phyloP scores from a whole-genome alignment of 2,329 filamentous ascomycete genomes.

The Aspergillus carbonarius region DNA sequence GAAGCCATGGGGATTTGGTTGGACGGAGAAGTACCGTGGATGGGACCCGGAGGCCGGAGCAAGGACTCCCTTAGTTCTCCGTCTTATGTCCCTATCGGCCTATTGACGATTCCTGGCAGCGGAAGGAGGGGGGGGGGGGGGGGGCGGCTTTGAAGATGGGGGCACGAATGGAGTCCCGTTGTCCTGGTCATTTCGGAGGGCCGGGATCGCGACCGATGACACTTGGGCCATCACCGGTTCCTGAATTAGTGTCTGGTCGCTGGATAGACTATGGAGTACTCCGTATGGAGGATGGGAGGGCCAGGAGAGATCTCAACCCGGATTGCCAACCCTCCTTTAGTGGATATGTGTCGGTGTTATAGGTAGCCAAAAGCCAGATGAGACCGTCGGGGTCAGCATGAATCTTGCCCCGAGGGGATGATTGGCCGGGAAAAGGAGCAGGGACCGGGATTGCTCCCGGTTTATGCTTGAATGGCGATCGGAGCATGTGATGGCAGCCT shows the following conservation, averaged over 20 bases:
- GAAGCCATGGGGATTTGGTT: background rate
- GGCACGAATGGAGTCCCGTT: background rate
- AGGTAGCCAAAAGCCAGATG: too few species aligned
- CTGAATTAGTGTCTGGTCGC: background rate
- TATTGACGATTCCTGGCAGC: background rate
- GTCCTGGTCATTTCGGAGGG: conserved; percentile 4
- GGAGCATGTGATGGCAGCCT: background rate
- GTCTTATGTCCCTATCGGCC: background rate
- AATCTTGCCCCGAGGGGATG: too few species aligned
- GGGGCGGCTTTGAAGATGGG: background rate
- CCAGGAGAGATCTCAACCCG: too few species aligned
- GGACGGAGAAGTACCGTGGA: background rate
- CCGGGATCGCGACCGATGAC: conserved; percentile 2
- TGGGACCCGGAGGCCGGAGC: background rate
- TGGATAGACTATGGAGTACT: background rate
- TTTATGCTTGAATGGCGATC: background rate
- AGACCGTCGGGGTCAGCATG: too few species aligned
- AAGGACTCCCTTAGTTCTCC: background rate
- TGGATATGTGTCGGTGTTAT: too few species aligned
- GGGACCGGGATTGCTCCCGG: background rate
- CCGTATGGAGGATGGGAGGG: too few species aligned
- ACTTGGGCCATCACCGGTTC: background rate
- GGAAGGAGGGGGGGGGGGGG: too few species aligned
- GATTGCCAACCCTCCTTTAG: too few species aligned
- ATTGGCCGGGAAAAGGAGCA: too few species aligned